Evolutionary conservation across 805 yeast species (phyloP).

Genomic region (Wickerhamiella spandovensis): DNA sequence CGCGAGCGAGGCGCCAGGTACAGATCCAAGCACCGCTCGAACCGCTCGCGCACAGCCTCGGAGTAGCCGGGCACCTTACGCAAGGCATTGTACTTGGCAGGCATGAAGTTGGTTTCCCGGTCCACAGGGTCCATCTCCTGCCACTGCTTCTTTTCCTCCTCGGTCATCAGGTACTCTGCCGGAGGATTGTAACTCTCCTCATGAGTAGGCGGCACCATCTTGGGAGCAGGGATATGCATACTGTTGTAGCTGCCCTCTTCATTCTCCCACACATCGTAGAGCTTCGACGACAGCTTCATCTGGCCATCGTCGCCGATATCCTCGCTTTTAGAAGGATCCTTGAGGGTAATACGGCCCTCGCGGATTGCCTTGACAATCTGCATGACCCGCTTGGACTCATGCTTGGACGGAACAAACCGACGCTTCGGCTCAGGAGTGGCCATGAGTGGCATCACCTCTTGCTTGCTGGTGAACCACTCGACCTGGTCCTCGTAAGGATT

Average conservation of each 20-base stretch:
- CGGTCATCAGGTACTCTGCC: conserved; percentile 73
- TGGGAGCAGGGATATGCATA: conserved; percentile 83
- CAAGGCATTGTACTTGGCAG: conserved; percentile 67
- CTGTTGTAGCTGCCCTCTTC: conserved; percentile 57
- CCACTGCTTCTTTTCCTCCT: conserved; percentile 66
- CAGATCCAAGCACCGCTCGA: conserved; percentile 86
- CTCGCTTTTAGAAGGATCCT: conserved; percentile 40
- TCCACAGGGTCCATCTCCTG: conserved; percentile 58
- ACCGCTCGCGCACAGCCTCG: conserved; percentile 74
- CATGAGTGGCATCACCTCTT: conserved; percentile 79
- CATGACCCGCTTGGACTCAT: conserved; percentile 93
- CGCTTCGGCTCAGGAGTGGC: conserved; percentile 96
- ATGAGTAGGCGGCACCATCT: conserved; percentile 87
- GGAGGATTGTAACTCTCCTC: conserved; percentile 98
- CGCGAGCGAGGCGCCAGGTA: conserved; percentile 95
- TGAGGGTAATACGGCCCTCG: conserved; percentile 85
- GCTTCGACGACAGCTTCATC: conserved; percentile 22
- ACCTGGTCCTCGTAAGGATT: conserved; percentile 89
- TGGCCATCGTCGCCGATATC: conserved; percentile 38
- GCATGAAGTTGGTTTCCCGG: conserved; percentile 65
- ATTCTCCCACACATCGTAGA: conserved; percentile 74
- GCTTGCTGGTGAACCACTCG: conserved; percentile 86
- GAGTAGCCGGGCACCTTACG: conserved; percentile 91
- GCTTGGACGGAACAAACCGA: conserved; percentile 90
- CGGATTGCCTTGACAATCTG: conserved; percentile 92